phyloP scores from a whole-genome alignment of 495 filamentous ascomycete genomes.

The Penicillium mononematosum region DNA sequence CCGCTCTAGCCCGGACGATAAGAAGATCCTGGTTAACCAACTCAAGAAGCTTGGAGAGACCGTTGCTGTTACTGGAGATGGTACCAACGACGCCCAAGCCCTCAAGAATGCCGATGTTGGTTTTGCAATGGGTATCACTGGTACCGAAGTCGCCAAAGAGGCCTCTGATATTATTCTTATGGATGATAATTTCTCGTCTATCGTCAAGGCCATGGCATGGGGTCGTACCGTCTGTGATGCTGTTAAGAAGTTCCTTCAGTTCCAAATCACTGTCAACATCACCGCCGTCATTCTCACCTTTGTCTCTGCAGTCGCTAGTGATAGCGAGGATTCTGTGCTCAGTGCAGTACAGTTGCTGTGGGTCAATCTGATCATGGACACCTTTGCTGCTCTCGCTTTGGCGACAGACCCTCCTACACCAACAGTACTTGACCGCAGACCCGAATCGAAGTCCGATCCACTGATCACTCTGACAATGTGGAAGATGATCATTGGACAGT shows the following conservation, averaged over 20 bases:
- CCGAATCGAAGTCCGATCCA: constrained; percentile 72
- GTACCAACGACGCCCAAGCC: constrained; percentile 88
- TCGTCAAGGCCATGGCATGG: constrained; percentile 86
- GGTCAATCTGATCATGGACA: constrained; percentile 95
- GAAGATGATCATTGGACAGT: constrained; percentile 91
- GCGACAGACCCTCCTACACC: constrained; percentile 79
- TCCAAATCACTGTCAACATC: constrained; percentile 90
- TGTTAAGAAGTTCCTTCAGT: constrained; percentile 90
- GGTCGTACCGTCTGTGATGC: constrained; percentile 86
- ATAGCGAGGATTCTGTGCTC: constrained; percentile 67
- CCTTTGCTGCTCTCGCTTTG: constrained; percentile 89
- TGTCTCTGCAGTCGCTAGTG: constrained; percentile 70
- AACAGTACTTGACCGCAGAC: constrained; percentile 68
- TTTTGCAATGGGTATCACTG: constrained; percentile 88
- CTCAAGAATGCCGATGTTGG: constrained; percentile 86
- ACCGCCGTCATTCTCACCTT: constrained; percentile 84
- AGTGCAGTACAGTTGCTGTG: constrained; percentile 85
- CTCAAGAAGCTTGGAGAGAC: constrained; percentile 85
- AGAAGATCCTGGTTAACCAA: constrained; percentile 72
- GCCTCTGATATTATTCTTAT: constrained; percentile 92
- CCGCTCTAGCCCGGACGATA: constrained; percentile 81
- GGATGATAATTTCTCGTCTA: constrained; percentile 91
- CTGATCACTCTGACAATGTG: constrained; percentile 82
- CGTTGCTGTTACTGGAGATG: constrained; percentile 91
- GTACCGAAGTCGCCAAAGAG: constrained; percentile 90